A percentile compares a stretch with the other conserved stretches of the same genome.
phyloP scores from a whole-genome alignment of 768 basidiomycete genomes.

The Phylloporus sp. region DNA sequence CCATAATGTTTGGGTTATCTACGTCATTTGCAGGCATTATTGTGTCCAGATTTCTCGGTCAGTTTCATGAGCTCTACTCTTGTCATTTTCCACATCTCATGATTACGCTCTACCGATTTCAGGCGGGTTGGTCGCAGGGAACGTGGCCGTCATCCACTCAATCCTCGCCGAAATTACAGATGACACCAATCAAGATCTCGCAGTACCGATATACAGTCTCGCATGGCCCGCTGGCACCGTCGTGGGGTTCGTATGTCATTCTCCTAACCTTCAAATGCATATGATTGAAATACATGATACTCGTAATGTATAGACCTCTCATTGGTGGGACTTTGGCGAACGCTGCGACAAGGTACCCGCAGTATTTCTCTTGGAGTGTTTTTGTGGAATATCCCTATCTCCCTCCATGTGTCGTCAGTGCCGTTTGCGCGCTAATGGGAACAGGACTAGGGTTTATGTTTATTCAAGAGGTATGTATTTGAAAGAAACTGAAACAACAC shows the following conservation, averaged over 20 bases:
- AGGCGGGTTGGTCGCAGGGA: conserved; percentile 66
- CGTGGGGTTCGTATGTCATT: conserved; percentile 41
- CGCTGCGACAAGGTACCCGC: conserved; percentile 14
- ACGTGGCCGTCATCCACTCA: conserved; percentile 57
- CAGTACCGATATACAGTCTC: conserved; percentile 56
- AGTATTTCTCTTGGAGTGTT: conserved; percentile 9
- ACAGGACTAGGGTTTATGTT: conserved; percentile 12
- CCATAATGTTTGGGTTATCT: conserved; percentile 53
- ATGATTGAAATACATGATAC: background rate
- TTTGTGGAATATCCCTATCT: conserved; percentile 16
- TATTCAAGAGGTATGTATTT: conserved; percentile 18
- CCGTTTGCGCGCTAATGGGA: conserved; percentile 7
- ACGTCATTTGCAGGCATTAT: conserved; percentile 46
- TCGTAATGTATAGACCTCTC: conserved; percentile 15
- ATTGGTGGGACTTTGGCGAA: conserved; percentile 21
- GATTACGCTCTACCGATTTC: background rate
- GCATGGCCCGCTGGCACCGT: conserved; percentile 56
- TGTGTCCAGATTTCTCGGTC: conserved; percentile 49
- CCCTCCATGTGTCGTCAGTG: conserved; percentile 11
- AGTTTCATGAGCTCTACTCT: conserved; percentile 6
- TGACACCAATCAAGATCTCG: conserved; percentile 53
- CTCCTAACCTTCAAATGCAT: background rate
- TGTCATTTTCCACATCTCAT: too few species aligned
- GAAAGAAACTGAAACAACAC: too few species aligned
- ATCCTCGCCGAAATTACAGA: conserved; percentile 63